Evolutionary conservation across 2,329 filamentous ascomycete species (phyloP), one percentile per base, ranked within the genome.

Genomic region (Lachnellula arida): DNA sequence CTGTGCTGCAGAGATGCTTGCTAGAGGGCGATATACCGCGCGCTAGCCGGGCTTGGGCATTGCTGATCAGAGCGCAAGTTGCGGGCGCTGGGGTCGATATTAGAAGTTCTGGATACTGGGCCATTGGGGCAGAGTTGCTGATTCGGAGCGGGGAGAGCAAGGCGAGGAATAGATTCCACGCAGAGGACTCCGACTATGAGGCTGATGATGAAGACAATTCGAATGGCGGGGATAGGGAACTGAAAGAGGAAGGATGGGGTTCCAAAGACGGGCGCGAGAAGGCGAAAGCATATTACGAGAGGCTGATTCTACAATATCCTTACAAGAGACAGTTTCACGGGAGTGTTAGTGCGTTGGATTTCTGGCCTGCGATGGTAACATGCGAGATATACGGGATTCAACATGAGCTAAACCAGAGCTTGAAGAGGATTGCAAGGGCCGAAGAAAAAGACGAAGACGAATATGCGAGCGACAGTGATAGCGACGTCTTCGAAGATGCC

Each of bases 91-190:
- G 74, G 6, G 76, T 92, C 19, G 90, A 96, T 68, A 71, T 93
- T 48, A 81, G 91, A 40, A 76, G 76, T 19, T 79, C 86, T 65
- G 81, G 83, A 37, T 80, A 88, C 61, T 97, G 92, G 93, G 86
- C 86, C 14, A 80, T 96, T 46, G 91, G 90, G 0, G 90, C 89
- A 2, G 92, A 96, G 72, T 82, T 97, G 19, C 73, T 96, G 54
- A 84, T 96, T 73, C 81, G 87, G 67, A 73, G 66, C 62, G 40
- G 51, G 32, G 56, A 66, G 22, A 25, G 25, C 17, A 51, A 44
- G 37, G 52, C 9, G 48, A 48, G 28, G 52, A 56, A 47, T 51
- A 46, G 52, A 57, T 17, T 55, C 46, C 23, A 60, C n/a, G 28
- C 14, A 1, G 49, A 58, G 6, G 49, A 57, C 28, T 49, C 54